Evolutionary conservation across 805 yeast species (phyloP).

Genomic region (Monosporozyma siamensis): DNA sequence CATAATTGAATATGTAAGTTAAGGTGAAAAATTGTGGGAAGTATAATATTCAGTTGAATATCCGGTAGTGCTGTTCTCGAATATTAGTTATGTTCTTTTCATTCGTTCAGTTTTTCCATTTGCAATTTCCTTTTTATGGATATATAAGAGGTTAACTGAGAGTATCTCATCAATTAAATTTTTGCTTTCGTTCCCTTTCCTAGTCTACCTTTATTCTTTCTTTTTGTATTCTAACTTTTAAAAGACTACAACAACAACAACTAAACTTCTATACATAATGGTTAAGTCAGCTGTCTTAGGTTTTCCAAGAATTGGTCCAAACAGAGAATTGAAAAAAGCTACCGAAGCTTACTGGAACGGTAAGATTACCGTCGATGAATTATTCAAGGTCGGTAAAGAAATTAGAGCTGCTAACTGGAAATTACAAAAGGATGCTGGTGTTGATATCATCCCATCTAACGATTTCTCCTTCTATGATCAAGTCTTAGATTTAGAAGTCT

Average conservation of each 20-base stretch:
- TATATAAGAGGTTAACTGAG: too few species aligned
- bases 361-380: slow-evolving; percentile 78
- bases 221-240: neutral
- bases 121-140: too few species aligned
- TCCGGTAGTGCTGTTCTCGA: too few species aligned
- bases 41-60: too few species aligned
- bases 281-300: slow-evolving; percentile 96
- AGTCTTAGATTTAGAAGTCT: slow-evolving; percentile 80
- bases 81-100: too few species aligned
- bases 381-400: slow-evolving; percentile 86
- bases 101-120: too few species aligned
- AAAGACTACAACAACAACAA: neutral
- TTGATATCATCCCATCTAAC: slow-evolving; percentile 92
- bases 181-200: too few species aligned
- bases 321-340: slow-evolving; percentile 97
- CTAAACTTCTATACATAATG: slow-evolving; percentile 39
- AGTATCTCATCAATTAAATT: too few species aligned
- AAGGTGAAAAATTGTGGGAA: too few species aligned
- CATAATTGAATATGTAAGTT: too few species aligned
- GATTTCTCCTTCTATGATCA: slow-evolving; percentile 99
- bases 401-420: slow-evolving; percentile 96
- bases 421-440: slow-evolving; percentile 94
- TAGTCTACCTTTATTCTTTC: too few species aligned
- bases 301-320: slow-evolving; percentile 99
- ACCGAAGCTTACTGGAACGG: slow-evolving; percentile 99